phyloP scores from a whole-genome alignment of 345 rosid genomes.

The Eutrema japonicum region DNA sequence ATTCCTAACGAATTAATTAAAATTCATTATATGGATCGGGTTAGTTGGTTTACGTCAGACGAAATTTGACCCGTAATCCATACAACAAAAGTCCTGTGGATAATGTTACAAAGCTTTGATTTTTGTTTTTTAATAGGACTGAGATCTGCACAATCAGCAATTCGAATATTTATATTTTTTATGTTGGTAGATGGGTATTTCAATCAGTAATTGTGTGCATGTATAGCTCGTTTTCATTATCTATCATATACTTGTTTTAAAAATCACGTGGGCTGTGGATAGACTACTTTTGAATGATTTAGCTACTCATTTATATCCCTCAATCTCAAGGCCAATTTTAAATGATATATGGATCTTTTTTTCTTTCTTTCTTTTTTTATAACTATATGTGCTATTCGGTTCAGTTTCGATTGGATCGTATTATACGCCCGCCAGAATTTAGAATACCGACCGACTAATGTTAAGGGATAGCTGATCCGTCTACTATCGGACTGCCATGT shows the following conservation, averaged over 20 bases:
- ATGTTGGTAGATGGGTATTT: not conserved
- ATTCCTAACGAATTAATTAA: not conserved
- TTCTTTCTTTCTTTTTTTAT: no score
- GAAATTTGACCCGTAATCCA: constrained; percentile 43
- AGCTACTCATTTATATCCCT: not conserved
- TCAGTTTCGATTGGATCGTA: no score
- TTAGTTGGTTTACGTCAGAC: constrained; percentile 39
- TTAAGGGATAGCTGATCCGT: no score
- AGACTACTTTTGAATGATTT: not conserved
- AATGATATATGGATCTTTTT: not conserved
- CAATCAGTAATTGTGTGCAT: not conserved
- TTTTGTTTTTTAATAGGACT: constrained; percentile 17
- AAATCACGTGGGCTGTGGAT: not conserved
- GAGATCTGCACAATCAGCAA: constrained; percentile 32
- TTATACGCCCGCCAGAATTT: no score
- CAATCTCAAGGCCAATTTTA: constrained; percentile 10
- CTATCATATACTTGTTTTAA: not conserved
- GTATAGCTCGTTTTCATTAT: not conserved
- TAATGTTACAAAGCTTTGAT: constrained; percentile 21
- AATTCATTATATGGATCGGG: constrained; percentile 31
- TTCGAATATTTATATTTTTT: not conserved
- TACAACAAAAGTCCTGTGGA: constrained; percentile 30
- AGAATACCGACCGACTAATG: no score
- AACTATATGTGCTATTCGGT: no score
- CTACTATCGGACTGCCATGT: no score